Base-by-base conservation (phyloP, 164 flowering plant species). In the Vitis labrusca region DNA sequence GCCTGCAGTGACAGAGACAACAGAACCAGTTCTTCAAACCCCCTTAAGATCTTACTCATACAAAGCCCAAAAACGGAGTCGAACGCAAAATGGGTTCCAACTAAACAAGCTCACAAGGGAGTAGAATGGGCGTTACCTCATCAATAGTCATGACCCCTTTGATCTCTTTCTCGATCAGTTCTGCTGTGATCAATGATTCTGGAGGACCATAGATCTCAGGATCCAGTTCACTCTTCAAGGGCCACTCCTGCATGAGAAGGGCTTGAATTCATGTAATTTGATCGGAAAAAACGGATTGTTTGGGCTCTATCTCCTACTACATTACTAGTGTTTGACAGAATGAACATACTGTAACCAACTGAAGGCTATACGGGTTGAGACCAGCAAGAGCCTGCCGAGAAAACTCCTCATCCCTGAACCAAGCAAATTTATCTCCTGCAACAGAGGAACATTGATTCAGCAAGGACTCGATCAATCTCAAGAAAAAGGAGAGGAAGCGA, bases 321-420 rank as follows among this genome's bases (percentile, higher is more conserved):
- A 32, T 32, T 4, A 32, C 44, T 32, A 4, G 7, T 32, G 44
- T 32, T 32, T 32, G 44, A 6, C 44, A 32, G 44, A 32, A 32
- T 32, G 44, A 32, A 32, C 81, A 63, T 76, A 86, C 89, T 80
- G 71, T 82, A 54, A 86, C 76, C 63, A 80, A 60, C 47, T 74
- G 58, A 30, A 85, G 76, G 74, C 67, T 19, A 8, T 27, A 63
- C 2, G 88, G 88, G 61, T 83, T 85, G 27, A 85, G 52, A 27
- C 88, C 86, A 15, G 88, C 88, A 60, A 85, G 79, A 12, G 82
- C 77, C 66, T 85, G 84, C 5, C 88, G 72, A 55, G 74, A 68
- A 17, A 85, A 85, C 61, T 85, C 88, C 17, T 76, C 84, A 62
- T 86, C 88, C 50, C 77, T 72, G n/a, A 82, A 54, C 90, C 90